Evolutionary conservation across 208 protist genomes (phyloP), one percentile per base, ranked within the genome.

Genomic region (Trypanosoma rangeli): DNA sequence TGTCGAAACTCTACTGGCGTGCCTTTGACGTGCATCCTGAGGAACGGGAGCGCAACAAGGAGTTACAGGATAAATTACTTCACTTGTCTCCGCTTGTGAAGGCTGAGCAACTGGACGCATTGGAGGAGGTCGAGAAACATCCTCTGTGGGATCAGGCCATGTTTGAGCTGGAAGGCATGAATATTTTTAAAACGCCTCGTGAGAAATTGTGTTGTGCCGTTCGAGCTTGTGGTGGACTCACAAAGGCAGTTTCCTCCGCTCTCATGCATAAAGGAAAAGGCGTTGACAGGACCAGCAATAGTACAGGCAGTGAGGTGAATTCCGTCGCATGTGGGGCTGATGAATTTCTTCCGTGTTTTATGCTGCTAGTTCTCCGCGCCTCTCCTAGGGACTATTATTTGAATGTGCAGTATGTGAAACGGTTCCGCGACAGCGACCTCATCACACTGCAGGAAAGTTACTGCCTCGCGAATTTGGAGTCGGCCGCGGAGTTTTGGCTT

Each of bases 91-190:
- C 71, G 37, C 56, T 85, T 64, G 68, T 84, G 3, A 66, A 12
- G 7, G 78, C 89, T 0, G 44, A 67, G 35, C 16, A 85, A 22
- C 77, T 95, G 12, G 87, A 95, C 24, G 90, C 85, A 5, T 54
- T 91, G 39, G 58, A 67, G 22, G 80, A 83, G 46, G 82, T 95
- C 46, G 85, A 93, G 69, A 26, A 56, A n/a, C 81, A 93, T 60
- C 70, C 84, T 52, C 69, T 87, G n/a, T 95, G 90, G 87, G 78
- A 76, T 3, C 82, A 87, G 66, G 85, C 85, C 24, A 92, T 95
- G 85, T 85, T 90, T 48, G 90, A 93, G 57, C 61, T 93, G 24
- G 85, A 95, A 42, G 90, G 73, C n/a, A 95, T 95, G 87, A 86
- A 92, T 62, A 85, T 90, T 62, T 95, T 95, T 68, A 84, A 85